Evolutionary conservation across 2,329 filamentous ascomycete genomes (phyloP).

Genomic region (Aspergillus spinulosporus): DNA sequence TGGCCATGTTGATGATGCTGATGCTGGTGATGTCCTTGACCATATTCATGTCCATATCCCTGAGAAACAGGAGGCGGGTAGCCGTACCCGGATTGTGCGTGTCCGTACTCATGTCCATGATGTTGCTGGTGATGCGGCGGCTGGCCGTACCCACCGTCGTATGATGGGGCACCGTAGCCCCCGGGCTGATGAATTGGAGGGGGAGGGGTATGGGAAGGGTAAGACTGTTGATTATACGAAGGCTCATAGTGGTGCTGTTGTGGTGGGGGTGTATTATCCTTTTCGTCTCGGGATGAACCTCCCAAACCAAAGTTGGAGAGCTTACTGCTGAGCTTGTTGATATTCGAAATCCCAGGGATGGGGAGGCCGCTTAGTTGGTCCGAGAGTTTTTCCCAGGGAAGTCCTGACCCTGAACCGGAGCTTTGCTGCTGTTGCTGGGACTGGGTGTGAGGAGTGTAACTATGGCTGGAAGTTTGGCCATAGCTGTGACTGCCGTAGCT

Average conservation of each 20-base stretch:
- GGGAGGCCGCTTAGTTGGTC: slow-evolving; percentile 26
- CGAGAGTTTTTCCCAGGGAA: slow-evolving; percentile 34
- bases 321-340: slow-evolving; percentile 37
- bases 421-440: slow-evolving; percentile 10
- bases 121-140: background rate
- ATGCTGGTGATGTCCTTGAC: background rate
- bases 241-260: slow-evolving; percentile 9
- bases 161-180: slow-evolving; percentile 9
- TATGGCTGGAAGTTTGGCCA: slow-evolving; percentile 25
- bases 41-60: slow-evolving; percentile 3
- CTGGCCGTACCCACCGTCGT: slow-evolving; percentile 2
- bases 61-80: background rate
- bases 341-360: slow-evolving; percentile 41
- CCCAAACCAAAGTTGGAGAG: slow-evolving; percentile 34
- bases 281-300: slow-evolving; percentile 23
- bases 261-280: background rate
- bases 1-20: background rate
- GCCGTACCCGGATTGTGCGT: background rate
- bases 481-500: slow-evolving; percentile 17
- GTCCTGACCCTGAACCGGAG: slow-evolving; percentile 23
- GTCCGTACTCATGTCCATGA: background rate
- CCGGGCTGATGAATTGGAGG: slow-evolving; percentile 7
- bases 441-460: slow-evolving; percentile 26
- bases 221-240: slow-evolving; percentile 6
- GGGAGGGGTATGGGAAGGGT: slow-evolving; percentile 4